These are phyloP conservation scores for Phytophthora constricta DNA, from an alignment of 352 stramenopile species.

Conservation along the genomic window DNA sequence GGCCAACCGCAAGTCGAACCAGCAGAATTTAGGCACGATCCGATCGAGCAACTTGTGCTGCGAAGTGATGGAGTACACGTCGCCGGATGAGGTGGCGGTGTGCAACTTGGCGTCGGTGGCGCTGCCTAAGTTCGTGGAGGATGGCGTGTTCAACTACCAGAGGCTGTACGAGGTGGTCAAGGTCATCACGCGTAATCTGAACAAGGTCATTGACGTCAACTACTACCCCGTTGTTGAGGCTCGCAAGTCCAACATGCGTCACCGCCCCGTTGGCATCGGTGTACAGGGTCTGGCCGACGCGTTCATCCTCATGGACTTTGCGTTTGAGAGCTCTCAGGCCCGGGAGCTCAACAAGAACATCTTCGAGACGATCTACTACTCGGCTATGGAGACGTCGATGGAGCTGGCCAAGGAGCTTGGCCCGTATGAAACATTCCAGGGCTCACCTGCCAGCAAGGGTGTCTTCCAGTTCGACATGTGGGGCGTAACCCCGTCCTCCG, in stretches of 20 bases:
- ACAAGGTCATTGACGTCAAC: constrained; percentile 99
- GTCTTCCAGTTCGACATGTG: constrained; percentile 99
- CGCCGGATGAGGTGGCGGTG: constrained; percentile 97
- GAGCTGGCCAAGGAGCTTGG: constrained; percentile 95
- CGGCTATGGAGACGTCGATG: constrained; percentile 95
- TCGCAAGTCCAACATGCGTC: constrained; percentile 95
- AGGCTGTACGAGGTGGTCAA: constrained; percentile 96
- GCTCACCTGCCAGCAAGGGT: constrained; percentile 96
- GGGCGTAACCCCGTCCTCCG: constrained; percentile 92
- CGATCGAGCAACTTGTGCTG: constrained; percentile 99
- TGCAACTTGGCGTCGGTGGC: constrained; percentile 99
- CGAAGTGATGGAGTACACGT: constrained; percentile 99
- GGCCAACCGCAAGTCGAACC: constrained; percentile 99
- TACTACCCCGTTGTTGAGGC: constrained; percentile 96
- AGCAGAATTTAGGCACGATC: constrained; percentile 99
- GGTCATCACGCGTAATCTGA: constrained; percentile 98
- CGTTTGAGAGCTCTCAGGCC: constrained; percentile 95
- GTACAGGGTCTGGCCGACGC: constrained; percentile 98
- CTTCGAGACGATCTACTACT: constrained; percentile 99
- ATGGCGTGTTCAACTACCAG: constrained; percentile 95
- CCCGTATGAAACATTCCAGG: constrained; percentile 96
- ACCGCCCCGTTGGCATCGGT: constrained; percentile 98
- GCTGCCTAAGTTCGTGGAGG: constrained; percentile 95
- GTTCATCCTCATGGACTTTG: constrained; percentile 97
- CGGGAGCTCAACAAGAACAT: constrained; percentile 97